Evolutionary conservation across 371 early-diverging fungal genomes (phyloP), one percentile per base, ranked within the genome.

Genomic region (Sporodiniella umbellata): DNA sequence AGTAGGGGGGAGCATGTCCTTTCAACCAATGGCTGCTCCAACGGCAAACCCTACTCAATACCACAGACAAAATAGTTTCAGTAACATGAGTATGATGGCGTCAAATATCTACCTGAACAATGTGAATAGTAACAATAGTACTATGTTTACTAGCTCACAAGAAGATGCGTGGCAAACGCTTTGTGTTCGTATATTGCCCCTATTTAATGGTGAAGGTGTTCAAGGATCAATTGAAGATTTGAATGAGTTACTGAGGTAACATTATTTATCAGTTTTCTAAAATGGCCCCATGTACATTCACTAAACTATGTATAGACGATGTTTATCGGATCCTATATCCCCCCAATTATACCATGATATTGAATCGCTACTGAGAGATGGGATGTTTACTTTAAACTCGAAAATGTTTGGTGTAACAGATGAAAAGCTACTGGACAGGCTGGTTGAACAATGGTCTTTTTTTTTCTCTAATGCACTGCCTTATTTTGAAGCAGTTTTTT

Each of bases 161-260:
- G 81, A 82, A 15, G 85, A 87, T 51, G 81, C 78, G 3, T 94
- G 92, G 94, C 86, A 84, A 42, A 69, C 78, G 0, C 46, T 94
- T 7, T 85, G 88, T 33, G 77, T 80, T 10, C 78, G 83, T 8
- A 87, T 92, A 3, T 53, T 94, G 48, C 92, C 94, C 0, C 57
- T 94, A 24, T 94, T 92, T 56, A 92, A 90, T 45, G 94, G 94
- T 8, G 90, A 92, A 65, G 87, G 92, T 0, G 62, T 92, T 42
- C 78, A 85, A 37, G 89, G 91, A 0, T 64, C 78, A 2, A 88
- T 94, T 40, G 94, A 94, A 62, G 91, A 92, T 47, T 54, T 89
- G 35, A 91, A 90, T 45, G 92, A 90, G 19, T 61, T 87, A 23
- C 80, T 92, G 26, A 70, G 84, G 87, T 89, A 71, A 33, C n/a